Evolutionary conservation across 2,329 filamentous ascomycete genomes (phyloP).

Genomic region (Dissoconium aciculare): DNA sequence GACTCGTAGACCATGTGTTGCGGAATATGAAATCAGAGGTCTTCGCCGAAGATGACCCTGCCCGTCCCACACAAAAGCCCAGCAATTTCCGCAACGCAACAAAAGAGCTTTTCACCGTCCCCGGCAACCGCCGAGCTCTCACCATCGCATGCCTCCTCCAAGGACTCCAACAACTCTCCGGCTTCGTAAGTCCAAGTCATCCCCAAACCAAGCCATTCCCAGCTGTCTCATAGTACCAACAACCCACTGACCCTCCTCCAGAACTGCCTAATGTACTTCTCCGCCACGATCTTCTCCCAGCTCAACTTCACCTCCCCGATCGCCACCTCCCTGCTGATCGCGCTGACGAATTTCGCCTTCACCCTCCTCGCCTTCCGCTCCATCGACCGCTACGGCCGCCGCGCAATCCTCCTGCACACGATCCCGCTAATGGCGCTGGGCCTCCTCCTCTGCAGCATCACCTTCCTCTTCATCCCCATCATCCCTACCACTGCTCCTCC

Average conservation of each 20-base stretch:
- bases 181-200: constrained; percentile 9
- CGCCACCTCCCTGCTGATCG: constrained; percentile 31
- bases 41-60: constrained; percentile 11
- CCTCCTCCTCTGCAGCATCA: constrained; percentile 53
- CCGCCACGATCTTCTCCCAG: constrained; percentile 33
- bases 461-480: constrained; percentile 52
- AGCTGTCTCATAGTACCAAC: background rate
- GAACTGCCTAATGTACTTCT: constrained; percentile 36
- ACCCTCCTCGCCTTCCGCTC: constrained; percentile 31
- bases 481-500: constrained; percentile 1
- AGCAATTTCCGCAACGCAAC: constrained; percentile 4
- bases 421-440: constrained; percentile 71
- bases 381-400: constrained; percentile 32
- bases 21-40: constrained; percentile 60
- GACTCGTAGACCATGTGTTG: constrained; percentile 45
- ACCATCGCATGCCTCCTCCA: constrained; percentile 77
- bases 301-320: constrained; percentile 33
- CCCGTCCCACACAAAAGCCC: constrained; percentile 3
- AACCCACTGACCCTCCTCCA: constrained; percentile 8
- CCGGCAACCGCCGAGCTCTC: constrained; percentile 55
- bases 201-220: too few species aligned
- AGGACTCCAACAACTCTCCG: constrained; percentile 56
- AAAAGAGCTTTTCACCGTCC: constrained; percentile 27
- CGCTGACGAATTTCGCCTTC: constrained; percentile 32
- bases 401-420: constrained; percentile 58